Evolutionary conservation across 2,329 filamentous ascomycete species (phyloP), one percentile per base, ranked within the genome.

Genomic region (Biscogniauxia marginata): DNA sequence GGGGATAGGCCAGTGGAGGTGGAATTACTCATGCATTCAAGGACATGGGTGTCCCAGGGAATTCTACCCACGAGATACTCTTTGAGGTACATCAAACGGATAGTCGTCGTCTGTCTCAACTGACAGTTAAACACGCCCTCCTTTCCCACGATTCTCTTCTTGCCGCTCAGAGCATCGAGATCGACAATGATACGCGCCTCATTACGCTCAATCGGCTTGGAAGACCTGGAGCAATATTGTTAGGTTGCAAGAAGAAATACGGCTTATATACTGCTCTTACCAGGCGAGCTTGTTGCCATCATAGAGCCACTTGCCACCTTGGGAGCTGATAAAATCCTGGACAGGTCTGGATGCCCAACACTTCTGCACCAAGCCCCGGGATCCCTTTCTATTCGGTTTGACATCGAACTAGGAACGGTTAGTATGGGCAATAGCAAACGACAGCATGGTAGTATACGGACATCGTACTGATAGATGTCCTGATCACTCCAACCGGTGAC

Each of bases 261-360:
- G 2, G 3, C 16, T 48, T 19, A 46, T n/a, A 72, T 16, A 2
- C 13, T 16, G 13, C 13, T n/a, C 77, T 66, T 77, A 89, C 93
- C 95, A 99, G 16, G 91, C 93, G 48, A 99, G 80, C 71, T 88
- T 91, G 67, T 88, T 87, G 23, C 91, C 90, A 74, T 98, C 92
- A 65, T 85, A 92, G 54, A 97, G 83, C 83, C 88, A 91, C 45
- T 64, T 67, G 18, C 70, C 70, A 4, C 73, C 76, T 56, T 77
- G 77, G 2, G 75, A 72, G 2, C 77, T 75, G 1, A 93, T 74
- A 2, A 74, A 73, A 0, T 73, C 59, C 69, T 89, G 82, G 6
- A 92, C 79, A 0, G 75, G 72, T 1, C 80, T 75, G 0, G 87
- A 88, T 1, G 84, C 75, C 91, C 91, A 97, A 23, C 92, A 82